These are phyloP conservation scores for Tulasnella sp. DNA, from an alignment of 768 basidiomycete genomes.

Conservation along the genomic window DNA sequence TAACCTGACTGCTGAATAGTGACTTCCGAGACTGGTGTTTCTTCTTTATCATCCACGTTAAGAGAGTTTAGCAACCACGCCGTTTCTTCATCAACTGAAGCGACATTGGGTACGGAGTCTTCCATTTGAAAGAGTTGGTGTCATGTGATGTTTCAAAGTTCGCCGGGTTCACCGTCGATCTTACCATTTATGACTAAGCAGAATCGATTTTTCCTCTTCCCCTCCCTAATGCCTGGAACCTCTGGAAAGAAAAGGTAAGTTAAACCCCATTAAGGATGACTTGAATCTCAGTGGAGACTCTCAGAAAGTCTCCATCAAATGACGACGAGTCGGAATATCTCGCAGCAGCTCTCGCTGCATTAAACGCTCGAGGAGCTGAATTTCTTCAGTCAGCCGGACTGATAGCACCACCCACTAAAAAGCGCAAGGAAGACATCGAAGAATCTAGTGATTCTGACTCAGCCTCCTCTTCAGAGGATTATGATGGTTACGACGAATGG, in stretches of 20 bases:
- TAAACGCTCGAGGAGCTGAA: constrained; percentile 36
- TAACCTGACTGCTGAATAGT: neutral
- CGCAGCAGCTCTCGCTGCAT: constrained; percentile 28
- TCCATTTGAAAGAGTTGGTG: no score
- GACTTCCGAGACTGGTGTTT: neutral
- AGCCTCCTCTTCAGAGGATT: neutral
- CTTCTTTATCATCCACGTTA: neutral
- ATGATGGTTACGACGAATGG: constrained; percentile 5
- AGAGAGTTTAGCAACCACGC: constrained; percentile 5
- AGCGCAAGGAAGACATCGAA: constrained; percentile 20
- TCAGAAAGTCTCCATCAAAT: constrained; percentile 13
- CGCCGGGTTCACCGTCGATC: no score
- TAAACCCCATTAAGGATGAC: neutral
- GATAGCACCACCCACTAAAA: constrained; percentile 6
- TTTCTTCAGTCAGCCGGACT: constrained; percentile 34
- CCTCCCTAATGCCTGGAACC: neutral
- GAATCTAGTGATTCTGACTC: neutral
- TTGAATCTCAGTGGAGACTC: neutral
- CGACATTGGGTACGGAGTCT: no score
- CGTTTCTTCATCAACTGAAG: constrained; percentile 8
- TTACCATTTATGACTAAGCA: no score
- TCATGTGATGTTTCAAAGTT: no score
- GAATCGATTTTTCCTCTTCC: no score
- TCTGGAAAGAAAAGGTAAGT: neutral
- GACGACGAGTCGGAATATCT: constrained; percentile 15